Conservation (phyloP, 2,329 filamentous ascomycete genomes). For the Lachnellula hyalina region DNA sequence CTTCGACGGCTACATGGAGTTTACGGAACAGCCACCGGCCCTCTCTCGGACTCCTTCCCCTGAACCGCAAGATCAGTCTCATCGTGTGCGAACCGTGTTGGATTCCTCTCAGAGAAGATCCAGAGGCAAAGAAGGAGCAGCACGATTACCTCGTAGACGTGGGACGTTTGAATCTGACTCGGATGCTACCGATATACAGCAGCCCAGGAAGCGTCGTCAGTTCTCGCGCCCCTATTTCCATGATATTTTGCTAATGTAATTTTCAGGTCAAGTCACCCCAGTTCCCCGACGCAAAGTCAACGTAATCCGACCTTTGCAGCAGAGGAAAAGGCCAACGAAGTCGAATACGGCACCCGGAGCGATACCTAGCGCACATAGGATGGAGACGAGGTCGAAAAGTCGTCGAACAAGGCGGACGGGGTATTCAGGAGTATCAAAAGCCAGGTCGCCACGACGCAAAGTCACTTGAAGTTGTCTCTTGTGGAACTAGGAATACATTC, state of each 20-base stretch:
- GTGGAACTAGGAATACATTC: background rate
- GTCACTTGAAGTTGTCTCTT: background rate
- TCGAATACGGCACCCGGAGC: background rate
- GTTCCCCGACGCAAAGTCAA: background rate
- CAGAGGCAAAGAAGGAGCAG: background rate
- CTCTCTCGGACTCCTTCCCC: slow-evolving; percentile 9
- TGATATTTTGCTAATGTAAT: background rate
- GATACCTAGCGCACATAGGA: slow-evolving; percentile 1
- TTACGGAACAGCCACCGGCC: slow-evolving; percentile 6
- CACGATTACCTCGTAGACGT: slow-evolving; percentile 1
- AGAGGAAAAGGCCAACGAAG: background rate
- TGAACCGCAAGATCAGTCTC: background rate
- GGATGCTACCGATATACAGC: background rate
- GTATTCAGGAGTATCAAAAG: slow-evolving; percentile 3
- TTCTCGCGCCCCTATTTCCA: background rate
- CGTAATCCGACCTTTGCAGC: background rate
- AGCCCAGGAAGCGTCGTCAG: slow-evolving; percentile 5
- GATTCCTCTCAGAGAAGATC: background rate
- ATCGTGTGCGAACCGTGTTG: background rate
- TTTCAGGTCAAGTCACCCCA: slow-evolving; percentile 4
- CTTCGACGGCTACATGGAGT: slow-evolving; percentile 15
- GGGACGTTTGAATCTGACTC: slow-evolving; percentile 6
- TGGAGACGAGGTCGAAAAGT: slow-evolving; percentile 9
- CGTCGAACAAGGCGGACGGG: background rate
- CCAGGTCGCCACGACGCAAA: background rate